Percentiles rank a stretch among this genome's conserved stretches.
phyloP scores from a whole-genome alignment of 257 asterid genomes.

The Gentiana straminea region DNA sequence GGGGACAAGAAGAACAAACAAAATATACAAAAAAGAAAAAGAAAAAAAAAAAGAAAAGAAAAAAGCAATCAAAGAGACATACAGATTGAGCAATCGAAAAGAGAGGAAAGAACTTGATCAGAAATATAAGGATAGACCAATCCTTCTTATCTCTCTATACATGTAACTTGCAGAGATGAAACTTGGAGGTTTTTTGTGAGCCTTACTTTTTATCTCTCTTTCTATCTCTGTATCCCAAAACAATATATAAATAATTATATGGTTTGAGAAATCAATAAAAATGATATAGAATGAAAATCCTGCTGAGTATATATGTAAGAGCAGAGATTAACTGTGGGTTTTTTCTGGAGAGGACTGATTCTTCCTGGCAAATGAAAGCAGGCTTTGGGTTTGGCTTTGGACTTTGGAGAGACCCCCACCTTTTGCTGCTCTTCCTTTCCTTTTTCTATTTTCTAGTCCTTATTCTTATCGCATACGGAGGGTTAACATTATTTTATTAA shows the following conservation, averaged over 20 bases:
- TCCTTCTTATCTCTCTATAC: slow-evolving; percentile 15
- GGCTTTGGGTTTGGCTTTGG: slow-evolving; percentile 45
- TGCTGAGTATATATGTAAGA: slow-evolving; percentile 12
- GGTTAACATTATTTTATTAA: too few species aligned
- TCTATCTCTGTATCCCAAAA: slow-evolving; percentile 6
- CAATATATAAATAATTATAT: slow-evolving; percentile 8
- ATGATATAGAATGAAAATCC: not conserved
- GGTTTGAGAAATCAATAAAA: not conserved
- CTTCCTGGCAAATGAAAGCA: slow-evolving; percentile 58
- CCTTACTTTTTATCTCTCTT: not conserved
- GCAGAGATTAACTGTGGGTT: slow-evolving; percentile 28
- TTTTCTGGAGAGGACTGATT: slow-evolving; percentile 16
- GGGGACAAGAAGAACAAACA: slow-evolving; percentile 5
- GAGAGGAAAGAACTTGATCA: slow-evolving; percentile 29
- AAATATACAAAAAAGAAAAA: not conserved
- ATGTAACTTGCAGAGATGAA: too few species aligned
- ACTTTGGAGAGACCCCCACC: slow-evolving; percentile 23
- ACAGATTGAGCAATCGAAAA: slow-evolving; percentile 52
- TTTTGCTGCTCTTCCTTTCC: slow-evolving; percentile 1
- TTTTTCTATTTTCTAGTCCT: not conserved
- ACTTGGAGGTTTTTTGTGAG: too few species aligned
- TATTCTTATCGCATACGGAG: too few species aligned
- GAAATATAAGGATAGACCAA: slow-evolving; percentile 20
- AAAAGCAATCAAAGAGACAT: slow-evolving; percentile 24
- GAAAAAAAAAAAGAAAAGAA: not conserved